Evolutionary conservation across 2,329 filamentous ascomycete genomes (phyloP).

Genomic region (Venturia asperata): DNA sequence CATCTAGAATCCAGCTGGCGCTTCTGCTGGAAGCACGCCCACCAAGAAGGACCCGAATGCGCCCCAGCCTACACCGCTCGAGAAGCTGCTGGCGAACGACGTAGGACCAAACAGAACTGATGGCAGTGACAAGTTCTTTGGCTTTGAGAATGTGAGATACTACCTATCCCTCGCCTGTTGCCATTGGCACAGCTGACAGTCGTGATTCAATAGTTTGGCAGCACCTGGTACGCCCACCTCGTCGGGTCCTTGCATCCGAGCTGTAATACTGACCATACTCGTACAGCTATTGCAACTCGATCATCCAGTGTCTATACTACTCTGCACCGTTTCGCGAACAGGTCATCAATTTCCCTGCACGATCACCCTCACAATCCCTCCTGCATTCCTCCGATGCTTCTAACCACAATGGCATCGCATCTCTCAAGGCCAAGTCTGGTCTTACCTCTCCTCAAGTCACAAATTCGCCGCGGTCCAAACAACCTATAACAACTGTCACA

Average conservation of each 20-base stretch:
- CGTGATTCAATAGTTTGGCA: constrained; percentile 15
- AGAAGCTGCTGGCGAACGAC: constrained; percentile 75
- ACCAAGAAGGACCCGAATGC: constrained; percentile 55
- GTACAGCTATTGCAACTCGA: constrained; percentile 91
- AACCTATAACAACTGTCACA: constrained; percentile 45
- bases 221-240: constrained; percentile 15
- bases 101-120: constrained; percentile 74
- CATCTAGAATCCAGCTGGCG: constrained; percentile 12
- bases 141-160: constrained; percentile 84
- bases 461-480: constrained; percentile 18
- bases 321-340: constrained; percentile 89
- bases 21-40: constrained; percentile 35
- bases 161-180: constrained; percentile 14
- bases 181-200: constrained; percentile 52
- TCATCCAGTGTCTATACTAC: constrained; percentile 94
- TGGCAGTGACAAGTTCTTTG: constrained; percentile 97
- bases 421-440: constrained; percentile 33
- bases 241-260: constrained; percentile 9
- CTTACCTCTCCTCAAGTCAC: background rate
- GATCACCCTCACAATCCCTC: constrained; percentile 62
- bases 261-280: background rate
- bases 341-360: constrained; percentile 81
- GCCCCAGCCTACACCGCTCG: constrained; percentile 51
- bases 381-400: constrained; percentile 39
- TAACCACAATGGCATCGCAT: background rate